Evolutionary conservation across 345 rosid genomes (phyloP).

Genomic region (Atalantia buxifolia): DNA sequence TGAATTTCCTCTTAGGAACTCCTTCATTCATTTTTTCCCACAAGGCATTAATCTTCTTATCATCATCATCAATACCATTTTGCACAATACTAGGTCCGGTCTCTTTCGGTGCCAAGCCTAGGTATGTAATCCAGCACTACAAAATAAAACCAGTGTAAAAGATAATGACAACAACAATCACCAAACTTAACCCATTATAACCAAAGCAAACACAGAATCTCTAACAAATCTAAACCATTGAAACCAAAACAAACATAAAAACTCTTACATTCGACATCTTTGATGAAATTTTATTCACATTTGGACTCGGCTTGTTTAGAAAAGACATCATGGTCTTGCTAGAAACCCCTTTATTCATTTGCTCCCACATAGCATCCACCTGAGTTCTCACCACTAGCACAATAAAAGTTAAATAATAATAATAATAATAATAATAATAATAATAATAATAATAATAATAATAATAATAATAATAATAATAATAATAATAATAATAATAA

Average conservation of each 20-base stretch:
- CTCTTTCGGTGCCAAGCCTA: conserved; percentile 38
- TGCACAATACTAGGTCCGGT: conserved; percentile 1
- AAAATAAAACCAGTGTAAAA: conserved; percentile 1
- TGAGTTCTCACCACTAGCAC: conserved; percentile 35
- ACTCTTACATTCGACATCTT: conserved; percentile 19
- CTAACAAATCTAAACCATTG: background rate
- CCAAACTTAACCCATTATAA: background rate
- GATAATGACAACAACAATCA: background rate
- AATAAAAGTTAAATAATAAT: background rate
- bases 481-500: background rate
- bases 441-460: background rate
- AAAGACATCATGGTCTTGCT: conserved; percentile 16
- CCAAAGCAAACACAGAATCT: background rate
- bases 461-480: background rate
- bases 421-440: background rate
- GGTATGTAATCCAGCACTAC: conserved; percentile 50
- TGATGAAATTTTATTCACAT: conserved; percentile 19
- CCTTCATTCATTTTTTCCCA: conserved; percentile 72
- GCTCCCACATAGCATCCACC: conserved; percentile 59
- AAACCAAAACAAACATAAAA: background rate
- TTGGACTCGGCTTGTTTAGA: conserved; percentile 24
- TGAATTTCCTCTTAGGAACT: conserved; percentile 24
- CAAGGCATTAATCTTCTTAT: conserved; percentile 20
- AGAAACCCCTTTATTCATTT: conserved; percentile 44
- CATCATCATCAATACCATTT: background rate